Conservation (phyloP, 352 stramenopile genomes). For the Globisporangium lucens region DNA sequence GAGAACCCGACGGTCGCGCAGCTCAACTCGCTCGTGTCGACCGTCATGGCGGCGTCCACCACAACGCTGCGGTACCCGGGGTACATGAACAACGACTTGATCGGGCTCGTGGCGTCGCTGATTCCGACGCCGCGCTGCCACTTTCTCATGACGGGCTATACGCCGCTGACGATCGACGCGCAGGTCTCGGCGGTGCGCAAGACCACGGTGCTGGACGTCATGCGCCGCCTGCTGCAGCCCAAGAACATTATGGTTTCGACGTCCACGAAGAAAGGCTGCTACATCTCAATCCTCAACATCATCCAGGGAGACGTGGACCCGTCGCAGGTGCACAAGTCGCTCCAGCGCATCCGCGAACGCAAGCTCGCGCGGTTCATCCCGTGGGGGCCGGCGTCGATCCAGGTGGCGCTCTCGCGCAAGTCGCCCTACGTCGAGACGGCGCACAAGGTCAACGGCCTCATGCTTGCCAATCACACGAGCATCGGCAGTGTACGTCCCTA, state of each 20-base stretch:
- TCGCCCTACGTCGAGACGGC: conserved; percentile 96
- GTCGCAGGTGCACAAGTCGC: conserved; percentile 97
- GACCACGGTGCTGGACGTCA: conserved; percentile 99
- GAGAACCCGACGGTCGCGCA: conserved; percentile 96
- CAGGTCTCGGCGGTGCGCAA: conserved; percentile 93
- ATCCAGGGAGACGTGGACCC: conserved; percentile 99
- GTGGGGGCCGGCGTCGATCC: conserved; percentile 98
- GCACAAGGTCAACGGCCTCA: conserved; percentile 97
- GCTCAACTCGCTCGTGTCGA: conserved; percentile 98
- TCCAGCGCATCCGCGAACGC: conserved; percentile 97
- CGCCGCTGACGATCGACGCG: conserved; percentile 94
- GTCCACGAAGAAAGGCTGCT: conserved; percentile 94
- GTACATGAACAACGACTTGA: conserved; percentile 99
- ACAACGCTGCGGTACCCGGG: conserved; percentile 96
- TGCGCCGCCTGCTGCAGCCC: conserved; percentile 93
- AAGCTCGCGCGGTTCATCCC: conserved; percentile 98
- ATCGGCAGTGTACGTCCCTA: conserved; percentile 78
- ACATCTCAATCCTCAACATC: conserved; percentile 99
- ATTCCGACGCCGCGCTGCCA: conserved; percentile 99
- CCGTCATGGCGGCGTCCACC: conserved; percentile 98
- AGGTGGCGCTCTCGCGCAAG: conserved; percentile 97
- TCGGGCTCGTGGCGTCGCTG: conserved; percentile 96
- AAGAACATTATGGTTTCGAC: conserved; percentile 99
- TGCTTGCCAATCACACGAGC: conserved; percentile 99
- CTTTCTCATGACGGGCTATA: conserved; percentile 99